Conservation (phyloP, 805 yeast genomes). For the Hanseniaspora lachancei region DNA sequence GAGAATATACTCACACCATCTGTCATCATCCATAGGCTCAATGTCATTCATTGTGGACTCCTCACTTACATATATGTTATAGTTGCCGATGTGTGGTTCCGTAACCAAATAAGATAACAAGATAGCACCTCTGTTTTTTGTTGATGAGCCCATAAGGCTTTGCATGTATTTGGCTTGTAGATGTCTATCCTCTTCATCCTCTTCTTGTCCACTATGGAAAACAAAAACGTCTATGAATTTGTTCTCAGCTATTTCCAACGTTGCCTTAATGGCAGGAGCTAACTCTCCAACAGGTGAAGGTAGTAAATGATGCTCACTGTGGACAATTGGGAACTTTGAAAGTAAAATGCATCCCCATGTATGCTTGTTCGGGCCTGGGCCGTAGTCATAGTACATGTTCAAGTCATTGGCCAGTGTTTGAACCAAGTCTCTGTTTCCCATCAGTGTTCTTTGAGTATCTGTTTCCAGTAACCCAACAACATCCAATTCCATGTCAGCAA, state of each 20-base stretch:
- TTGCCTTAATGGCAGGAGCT: constrained; percentile 97
- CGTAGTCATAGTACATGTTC: constrained; percentile 90
- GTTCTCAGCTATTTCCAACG: constrained; percentile 79
- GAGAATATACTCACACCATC: constrained; percentile 96
- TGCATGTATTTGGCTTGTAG: constrained; percentile 67
- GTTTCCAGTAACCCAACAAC: constrained; percentile 82
- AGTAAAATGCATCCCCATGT: constrained; percentile 94
- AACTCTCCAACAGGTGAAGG: constrained; percentile 97
- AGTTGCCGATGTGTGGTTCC: constrained; percentile 75
- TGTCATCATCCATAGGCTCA: constrained; percentile 85
- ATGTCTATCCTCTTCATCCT: constrained; percentile 86
- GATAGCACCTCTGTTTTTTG: constrained; percentile 56
- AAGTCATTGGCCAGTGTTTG: constrained; percentile 83
- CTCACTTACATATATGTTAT: constrained; percentile 79
- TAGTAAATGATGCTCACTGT: constrained; percentile 77
- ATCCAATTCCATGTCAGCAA: constrained; percentile 77
- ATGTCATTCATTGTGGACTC: constrained; percentile 81
- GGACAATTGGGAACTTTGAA: constrained; percentile 85
- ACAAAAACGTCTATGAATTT: constrained; percentile 74
- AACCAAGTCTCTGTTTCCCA: constrained; percentile 91
- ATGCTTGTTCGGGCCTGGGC: constrained; percentile 95
- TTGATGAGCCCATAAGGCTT: constrained; percentile 65
- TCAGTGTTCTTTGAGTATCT: constrained; percentile 84
- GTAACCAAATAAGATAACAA: constrained; percentile 85
- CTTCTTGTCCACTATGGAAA: constrained; percentile 97